Base-by-base conservation (phyloP, 1,284 basidiomycete genomes). In the Bjerkandera adusta region DNA sequence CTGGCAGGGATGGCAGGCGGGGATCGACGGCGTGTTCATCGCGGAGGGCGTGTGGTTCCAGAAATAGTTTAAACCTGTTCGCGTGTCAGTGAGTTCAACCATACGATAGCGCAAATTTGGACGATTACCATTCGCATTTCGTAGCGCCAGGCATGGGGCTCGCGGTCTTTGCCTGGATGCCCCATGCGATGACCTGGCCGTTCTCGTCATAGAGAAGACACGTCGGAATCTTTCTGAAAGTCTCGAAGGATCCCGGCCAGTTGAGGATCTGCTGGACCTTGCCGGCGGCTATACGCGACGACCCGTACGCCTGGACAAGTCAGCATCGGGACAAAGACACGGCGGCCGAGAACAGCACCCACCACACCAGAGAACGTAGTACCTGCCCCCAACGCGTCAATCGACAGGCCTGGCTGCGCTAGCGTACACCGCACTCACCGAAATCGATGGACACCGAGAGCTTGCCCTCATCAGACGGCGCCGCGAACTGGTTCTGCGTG, bases 301-400 rank as follows among this genome's bases (percentile, higher is more conserved):
- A 89, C 5, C 82, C 88, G 58, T 86, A 90, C 1, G 87, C 85
- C 83, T 85, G 27, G 13, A 15, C 18, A 11, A 27, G 36, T 39
- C 36, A 38, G 24, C 25, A 20, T 10, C 21, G 21, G 13, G 7
- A 40, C 11, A 13, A 12, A 22, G n/a, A 40, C 26, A 40, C 12
- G 38, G 16, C 27, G 32, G 20, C 5, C 16, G 15, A n/a, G 27
- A 27, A 16, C 13, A 20, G 32, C 27, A 75, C 84, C 68, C 63
- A 88, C 86, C 54, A 90, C 83, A 51, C 87, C 87, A 33, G 87
- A 89, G 66, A 89, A 89, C 1, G 87, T 89, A 3, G 87, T 90
- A 64, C 85, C 85, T 86, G 45, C 25, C 25, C n/a, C n/a, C n/a
- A n/a, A n/a, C 33, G 41, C 41, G 18, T 37, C 51, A 45, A 48